Conservation (phyloP, 768 basidiomycete genomes). For the Russula ochroleuca region DNA sequence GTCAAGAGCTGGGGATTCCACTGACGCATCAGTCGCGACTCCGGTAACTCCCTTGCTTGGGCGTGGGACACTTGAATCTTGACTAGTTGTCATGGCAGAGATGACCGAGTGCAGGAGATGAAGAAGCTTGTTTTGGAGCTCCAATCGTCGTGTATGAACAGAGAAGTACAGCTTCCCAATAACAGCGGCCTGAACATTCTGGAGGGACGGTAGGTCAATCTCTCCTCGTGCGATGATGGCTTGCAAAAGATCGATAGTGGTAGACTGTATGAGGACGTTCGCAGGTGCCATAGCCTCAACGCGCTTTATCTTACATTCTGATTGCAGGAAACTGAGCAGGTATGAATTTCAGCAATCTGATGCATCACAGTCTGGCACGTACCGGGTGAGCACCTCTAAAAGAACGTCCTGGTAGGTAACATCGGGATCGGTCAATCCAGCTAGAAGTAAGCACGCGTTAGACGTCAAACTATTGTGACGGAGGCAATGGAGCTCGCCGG, state of each 20-base stretch:
- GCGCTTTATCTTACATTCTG: constrained; percentile 59
- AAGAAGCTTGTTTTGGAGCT: constrained; percentile 89
- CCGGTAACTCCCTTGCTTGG: constrained; percentile 4
- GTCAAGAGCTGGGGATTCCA: constrained; percentile 28
- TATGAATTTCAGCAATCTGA: background rate
- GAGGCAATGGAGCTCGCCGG: constrained; percentile 41
- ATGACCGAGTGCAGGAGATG: constrained; percentile 86
- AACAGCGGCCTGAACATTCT: constrained; percentile 64
- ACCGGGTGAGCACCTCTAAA: constrained; percentile 71
- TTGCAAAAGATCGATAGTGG: constrained; percentile 78
- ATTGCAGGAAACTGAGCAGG: constrained; percentile 59
- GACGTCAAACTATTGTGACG: constrained; percentile 23
- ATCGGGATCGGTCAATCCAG: constrained; percentile 41
- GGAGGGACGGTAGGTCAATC: constrained; percentile 53
- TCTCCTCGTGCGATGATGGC: constrained; percentile 79
- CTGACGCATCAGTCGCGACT: constrained; percentile 6
- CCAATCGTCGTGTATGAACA: constrained; percentile 64
- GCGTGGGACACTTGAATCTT: constrained; percentile 29
- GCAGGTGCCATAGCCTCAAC: constrained; percentile 51
- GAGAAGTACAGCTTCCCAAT: constrained; percentile 71
- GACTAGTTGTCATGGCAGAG: constrained; percentile 50
- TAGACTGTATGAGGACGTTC: constrained; percentile 66
- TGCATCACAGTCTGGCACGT: constrained; percentile 26
- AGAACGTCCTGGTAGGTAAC: constrained; percentile 74
- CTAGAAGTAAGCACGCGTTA: constrained; percentile 6